Base-by-base conservation (phyloP, 306 rosid species). In the Parietaria judaica region DNA sequence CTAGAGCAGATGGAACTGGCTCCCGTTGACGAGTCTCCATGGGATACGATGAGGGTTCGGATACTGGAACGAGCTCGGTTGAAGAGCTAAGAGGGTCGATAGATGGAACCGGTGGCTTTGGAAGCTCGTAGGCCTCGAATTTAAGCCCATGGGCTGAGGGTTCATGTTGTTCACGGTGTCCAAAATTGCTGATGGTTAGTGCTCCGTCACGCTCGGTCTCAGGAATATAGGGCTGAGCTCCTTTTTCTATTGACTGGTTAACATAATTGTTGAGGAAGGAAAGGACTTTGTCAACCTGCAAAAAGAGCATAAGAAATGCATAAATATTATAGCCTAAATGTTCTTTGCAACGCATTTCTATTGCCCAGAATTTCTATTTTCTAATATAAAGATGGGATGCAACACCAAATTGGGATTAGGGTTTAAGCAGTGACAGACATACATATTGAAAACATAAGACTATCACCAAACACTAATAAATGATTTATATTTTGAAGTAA, bases 71-170 rank as follows among this genome's bases (percentile, higher is more conserved):
- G 56, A 83, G 66, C 78, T 86, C 97, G 37, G 85, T 60, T 62
- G 95, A 66, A 61, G 78, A 70, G 52, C 68, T 66, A 64, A 73
- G 67, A 63, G 88, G 73, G 70, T 65, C 61, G 57, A 36, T 70
- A 15, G 81, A 46, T 53, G 82, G 83, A 51, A 80, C 58, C 16
- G 82, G 85, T 68, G 85, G 79, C 73, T 79, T 83, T 47, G 96
- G 77, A 74, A 76, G 82, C 71, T 89, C 96, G 63, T 89, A 89
- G 41, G 96, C 95, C 77, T 86, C 96, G 63, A 89, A 89, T 73
- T 79, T 74, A 50, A 89, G 95, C 53, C 87, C 65, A 72, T 83
- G 96, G 67, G 70, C 63, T 59, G 76, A 60, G 46, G 70, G 62
- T 83, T 83, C 96, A 66, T 58, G 86, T 57, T 83, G 90, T 23